phyloP scores from a whole-genome alignment of 495 filamentous ascomycete genomes.

The Hypoxylon crocopeplum region DNA sequence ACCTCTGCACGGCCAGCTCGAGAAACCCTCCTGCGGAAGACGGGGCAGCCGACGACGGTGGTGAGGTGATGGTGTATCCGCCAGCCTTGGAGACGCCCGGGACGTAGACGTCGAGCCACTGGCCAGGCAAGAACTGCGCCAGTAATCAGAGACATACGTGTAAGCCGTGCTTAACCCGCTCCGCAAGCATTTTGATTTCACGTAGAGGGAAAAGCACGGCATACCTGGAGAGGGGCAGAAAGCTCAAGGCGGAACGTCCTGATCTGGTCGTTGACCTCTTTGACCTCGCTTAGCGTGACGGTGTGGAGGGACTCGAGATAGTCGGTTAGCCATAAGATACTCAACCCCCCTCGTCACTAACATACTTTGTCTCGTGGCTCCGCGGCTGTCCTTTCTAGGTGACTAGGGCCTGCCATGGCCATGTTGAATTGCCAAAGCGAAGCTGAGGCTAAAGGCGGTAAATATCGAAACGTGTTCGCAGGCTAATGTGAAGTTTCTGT shows the following conservation, averaged over 20 bases:
- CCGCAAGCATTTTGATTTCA: not conserved
- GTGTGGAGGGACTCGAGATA: conserved; percentile 47
- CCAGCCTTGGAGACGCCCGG: conserved; percentile 71
- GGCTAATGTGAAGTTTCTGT: too few species aligned
- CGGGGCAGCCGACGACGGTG: conserved; percentile 57
- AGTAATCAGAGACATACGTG: conserved; percentile 6
- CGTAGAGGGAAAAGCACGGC: not conserved
- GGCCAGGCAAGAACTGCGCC: conserved; percentile 76
- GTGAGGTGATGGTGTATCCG: conserved; percentile 87
- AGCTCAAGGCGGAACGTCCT: conserved; percentile 49
- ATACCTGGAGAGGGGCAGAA: conserved; percentile 39
- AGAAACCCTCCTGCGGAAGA: conserved; percentile 53
- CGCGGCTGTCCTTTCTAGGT: conserved; percentile 71
- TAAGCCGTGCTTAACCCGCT: not conserved
- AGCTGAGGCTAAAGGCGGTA: too few species aligned
- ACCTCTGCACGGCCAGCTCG: conserved; percentile 77
- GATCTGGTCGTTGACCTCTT: conserved; percentile 43
- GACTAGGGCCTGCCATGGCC: conserved; percentile 35
- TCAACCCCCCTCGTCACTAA: too few species aligned
- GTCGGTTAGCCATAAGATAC: conserved; percentile 31
- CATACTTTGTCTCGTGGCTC: conserved; percentile 68
- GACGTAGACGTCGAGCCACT: conserved; percentile 88
- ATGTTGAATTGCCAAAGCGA: conserved; percentile 7
- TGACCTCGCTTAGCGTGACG: conserved; percentile 44
- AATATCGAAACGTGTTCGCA: too few species aligned